These are phyloP conservation scores for Nitzschia inconspicua DNA, from an alignment of 108 stramenopile species.

Conservation along the genomic window DNA sequence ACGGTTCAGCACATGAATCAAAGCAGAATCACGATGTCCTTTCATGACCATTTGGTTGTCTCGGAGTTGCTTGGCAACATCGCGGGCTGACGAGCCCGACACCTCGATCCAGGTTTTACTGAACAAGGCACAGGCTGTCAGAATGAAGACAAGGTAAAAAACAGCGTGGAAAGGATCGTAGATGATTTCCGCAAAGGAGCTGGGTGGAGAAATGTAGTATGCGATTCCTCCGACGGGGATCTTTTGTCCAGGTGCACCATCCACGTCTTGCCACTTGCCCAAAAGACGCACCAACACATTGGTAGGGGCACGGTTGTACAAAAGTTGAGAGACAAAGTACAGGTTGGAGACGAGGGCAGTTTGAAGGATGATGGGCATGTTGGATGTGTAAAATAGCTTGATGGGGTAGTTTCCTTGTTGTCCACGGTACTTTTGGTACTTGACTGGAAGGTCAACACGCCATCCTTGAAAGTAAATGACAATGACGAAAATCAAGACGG, in stretches of 20 bases:
- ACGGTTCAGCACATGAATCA: constrained; percentile 96
- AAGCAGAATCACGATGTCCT: constrained; percentile 94
- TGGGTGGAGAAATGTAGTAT: constrained; percentile 99
- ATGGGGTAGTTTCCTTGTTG: constrained; percentile 95
- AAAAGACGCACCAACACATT: constrained; percentile 96
- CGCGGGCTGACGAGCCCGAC: constrained; percentile 92
- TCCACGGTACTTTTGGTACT: constrained; percentile 97
- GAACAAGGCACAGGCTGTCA: constrained; percentile 97
- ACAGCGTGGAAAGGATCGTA: constrained; percentile 99
- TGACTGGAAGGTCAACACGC: constrained; percentile 97
- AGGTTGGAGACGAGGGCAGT: constrained; percentile 97
- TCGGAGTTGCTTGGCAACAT: constrained; percentile 98
- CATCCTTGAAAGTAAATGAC: constrained; percentile 99
- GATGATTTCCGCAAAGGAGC: constrained; percentile 87
- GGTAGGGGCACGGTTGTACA: constrained; percentile 97
- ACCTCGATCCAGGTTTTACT: constrained; percentile 99
- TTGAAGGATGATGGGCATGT: constrained; percentile 99
- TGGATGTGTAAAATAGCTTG: constrained; percentile 99
- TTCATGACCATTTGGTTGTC: constrained; percentile 99
- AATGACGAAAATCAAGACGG: constrained; percentile 93
- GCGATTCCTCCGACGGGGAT: constrained; percentile 99
- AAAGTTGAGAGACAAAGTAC: constrained; percentile 97
- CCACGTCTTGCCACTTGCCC: constrained; percentile 96
- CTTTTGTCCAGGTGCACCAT: constrained; percentile 81
- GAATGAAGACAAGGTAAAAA: constrained; percentile 97